Percentiles rank a stretch among this genome's conserved stretches.
phyloP scores from a whole-genome alignment of 2,329 filamentous ascomycete genomes.

The Elsinoe perseae region DNA sequence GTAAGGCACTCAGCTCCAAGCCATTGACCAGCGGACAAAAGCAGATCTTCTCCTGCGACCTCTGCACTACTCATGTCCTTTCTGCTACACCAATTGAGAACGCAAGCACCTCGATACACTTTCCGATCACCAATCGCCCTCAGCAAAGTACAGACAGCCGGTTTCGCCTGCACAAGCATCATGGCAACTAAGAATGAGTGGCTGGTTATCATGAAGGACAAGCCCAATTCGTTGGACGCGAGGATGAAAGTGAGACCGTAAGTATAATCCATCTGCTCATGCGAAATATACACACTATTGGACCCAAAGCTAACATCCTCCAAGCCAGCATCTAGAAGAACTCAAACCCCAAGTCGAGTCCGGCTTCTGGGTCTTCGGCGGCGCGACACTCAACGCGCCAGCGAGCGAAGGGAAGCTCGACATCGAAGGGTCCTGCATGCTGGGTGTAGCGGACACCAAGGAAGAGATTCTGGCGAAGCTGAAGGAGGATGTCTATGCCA shows the following conservation, averaged over 20 bases:
- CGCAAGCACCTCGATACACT: not conserved
- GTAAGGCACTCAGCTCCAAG: not conserved
- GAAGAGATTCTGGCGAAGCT: slow-evolving; percentile 63
- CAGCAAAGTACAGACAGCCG: not conserved
- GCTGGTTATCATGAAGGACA: slow-evolving; percentile 45
- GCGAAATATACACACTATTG: no score
- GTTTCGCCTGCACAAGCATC: slow-evolving; percentile 17
- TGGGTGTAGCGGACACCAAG: slow-evolving; percentile 57
- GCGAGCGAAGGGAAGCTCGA: slow-evolving; percentile 56
- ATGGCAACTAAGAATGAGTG: slow-evolving; percentile 40
- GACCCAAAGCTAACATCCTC: not conserved
- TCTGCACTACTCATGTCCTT: not conserved
- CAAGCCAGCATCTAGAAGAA: slow-evolving; percentile 48
- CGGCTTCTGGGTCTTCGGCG: slow-evolving; percentile 58
- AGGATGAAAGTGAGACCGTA: slow-evolving; percentile 37
- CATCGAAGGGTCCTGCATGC: slow-evolving; percentile 66
- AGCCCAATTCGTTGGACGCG: slow-evolving; percentile 34
- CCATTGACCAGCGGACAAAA: not conserved
- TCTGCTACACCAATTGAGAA: slow-evolving; percentile 1
- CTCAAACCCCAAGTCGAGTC: slow-evolving; percentile 47
- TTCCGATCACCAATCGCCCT: slow-evolving; percentile 1
- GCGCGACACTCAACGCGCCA: slow-evolving; percentile 59
- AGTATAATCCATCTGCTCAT: slow-evolving; percentile 15
- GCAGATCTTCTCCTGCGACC: not conserved
- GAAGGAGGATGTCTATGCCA: slow-evolving; percentile 64